Percentiles rank a stretch among this genome's conserved stretches.
phyloP scores from a whole-genome alignment of 805 yeast genomes.

The Barnettozyma pratensis region DNA sequence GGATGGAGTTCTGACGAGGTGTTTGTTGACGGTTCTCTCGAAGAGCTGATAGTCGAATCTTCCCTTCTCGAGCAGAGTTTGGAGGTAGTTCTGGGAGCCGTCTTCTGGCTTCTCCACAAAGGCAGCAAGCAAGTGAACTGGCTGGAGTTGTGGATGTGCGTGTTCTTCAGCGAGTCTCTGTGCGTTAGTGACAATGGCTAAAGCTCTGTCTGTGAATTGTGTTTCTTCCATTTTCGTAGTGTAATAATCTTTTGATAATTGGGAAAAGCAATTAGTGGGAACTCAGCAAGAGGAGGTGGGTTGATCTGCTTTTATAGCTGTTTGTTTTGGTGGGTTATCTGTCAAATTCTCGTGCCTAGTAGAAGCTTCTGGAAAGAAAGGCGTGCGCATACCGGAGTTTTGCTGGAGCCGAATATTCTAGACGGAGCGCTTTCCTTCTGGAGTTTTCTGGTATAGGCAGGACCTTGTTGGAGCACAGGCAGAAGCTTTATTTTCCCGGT shows the following conservation, averaged over 20 bases:
- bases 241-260: no score
- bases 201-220: slow-evolving; percentile 92
- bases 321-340: no score
- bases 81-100: slow-evolving; percentile 59
- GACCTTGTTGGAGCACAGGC: neutral
- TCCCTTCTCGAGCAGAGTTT: slow-evolving; percentile 79
- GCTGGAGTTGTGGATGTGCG: slow-evolving; percentile 75
- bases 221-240: slow-evolving; percentile 37
- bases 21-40: slow-evolving; percentile 75
- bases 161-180: slow-evolving; percentile 79
- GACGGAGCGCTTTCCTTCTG: neutral
- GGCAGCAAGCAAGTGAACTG: slow-evolving; percentile 90
- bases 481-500: neutral
- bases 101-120: slow-evolving; percentile 61
- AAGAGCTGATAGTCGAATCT: slow-evolving; percentile 82
- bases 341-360: no score
- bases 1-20: slow-evolving; percentile 77
- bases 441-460: neutral
- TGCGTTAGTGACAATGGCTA: slow-evolving; percentile 73
- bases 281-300: no score
- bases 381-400: neutral
- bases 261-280: no score
- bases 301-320: neutral
- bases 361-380: neutral
- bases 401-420: neutral